Base-by-base conservation (phyloP, 805 yeast species). In the Candida mattraensis region DNA sequence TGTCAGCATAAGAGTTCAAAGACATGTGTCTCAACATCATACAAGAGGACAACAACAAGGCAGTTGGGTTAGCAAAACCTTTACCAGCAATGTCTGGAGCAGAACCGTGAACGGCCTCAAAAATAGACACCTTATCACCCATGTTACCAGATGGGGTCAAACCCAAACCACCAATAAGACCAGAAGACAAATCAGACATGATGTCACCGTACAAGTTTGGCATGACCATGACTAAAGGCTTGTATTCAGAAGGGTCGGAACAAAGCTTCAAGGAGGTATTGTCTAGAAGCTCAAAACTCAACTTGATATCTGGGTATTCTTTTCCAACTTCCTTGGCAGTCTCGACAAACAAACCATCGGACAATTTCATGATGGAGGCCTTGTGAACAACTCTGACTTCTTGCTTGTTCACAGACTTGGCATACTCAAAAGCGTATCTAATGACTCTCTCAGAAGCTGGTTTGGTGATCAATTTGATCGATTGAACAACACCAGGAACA, bases 11-110 rank as follows among this genome's bases (percentile, higher is more conserved):
- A 20, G 72, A 69, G 66, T 76, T 74, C 66, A 93, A 78, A 35
- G 87, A 82, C 98, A 93, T 91, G 77, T 93, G 99, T 74, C 95
- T 85, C 76, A 93, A 83, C 98, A 93, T 91, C 97, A 93, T 93
- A 62, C 89, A 87, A 29, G 98, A 91, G 33, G 96, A 87, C 63
- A 93, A 77, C 64, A 93, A 75, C 62, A 93, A 70, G 39, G 99
- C 99, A 44, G 99, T 93, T 72, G 99, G 99, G 80, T 93, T 93
- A 49, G 99, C 99, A 64, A 87, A 79, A 63, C 95, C 94, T 77
- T 93, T 87, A 62, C 99, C 99, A 46, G 98, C 98, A 60, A 93
- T 93, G 67, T 93, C 99, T 55, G 99, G 99, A 47, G 99, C 99
- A 40, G 98, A 89, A 66, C 99, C 99, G 68, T 93, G 99, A 60